phyloP scores from a whole-genome alignment of 164 flowering plant genomes.

The Liquidambar formosana region DNA sequence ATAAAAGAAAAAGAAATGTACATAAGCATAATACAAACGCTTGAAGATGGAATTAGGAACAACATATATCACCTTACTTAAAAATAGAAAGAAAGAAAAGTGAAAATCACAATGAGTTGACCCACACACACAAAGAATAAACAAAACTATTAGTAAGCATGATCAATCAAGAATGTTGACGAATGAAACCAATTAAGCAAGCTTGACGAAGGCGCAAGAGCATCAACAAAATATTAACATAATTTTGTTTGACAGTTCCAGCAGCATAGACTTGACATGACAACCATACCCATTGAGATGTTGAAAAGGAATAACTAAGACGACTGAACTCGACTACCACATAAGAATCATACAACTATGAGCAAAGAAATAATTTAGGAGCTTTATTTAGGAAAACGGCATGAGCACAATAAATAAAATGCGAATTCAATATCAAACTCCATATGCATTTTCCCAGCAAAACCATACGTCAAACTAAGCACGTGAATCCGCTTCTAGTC shows the following conservation, averaged over 20 bases:
- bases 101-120: too few species aligned
- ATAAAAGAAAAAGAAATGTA: too few species aligned
- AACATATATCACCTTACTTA: too few species aligned
- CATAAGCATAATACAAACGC: too few species aligned
- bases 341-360: not conserved
- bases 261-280: constrained; percentile 80
- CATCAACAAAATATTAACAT: constrained; percentile 93
- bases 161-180: too few species aligned
- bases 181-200: too few species aligned
- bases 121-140: too few species aligned
- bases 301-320: not conserved
- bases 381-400: not conserved
- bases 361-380: not conserved
- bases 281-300: not conserved
- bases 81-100: too few species aligned
- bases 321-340: not conserved
- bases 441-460: not conserved
- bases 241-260: constrained; percentile 97
- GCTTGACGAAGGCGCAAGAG: constrained; percentile 98
- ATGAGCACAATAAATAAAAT: not conserved
- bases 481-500: constrained; percentile 81
- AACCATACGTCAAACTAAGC: constrained; percentile 70
- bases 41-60: too few species aligned
- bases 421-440: not conserved
- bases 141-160: too few species aligned